These are phyloP conservation scores for Fistulina hepatica DNA, from an alignment of 1,284 basidiomycete species.

Conservation along the genomic window DNA sequence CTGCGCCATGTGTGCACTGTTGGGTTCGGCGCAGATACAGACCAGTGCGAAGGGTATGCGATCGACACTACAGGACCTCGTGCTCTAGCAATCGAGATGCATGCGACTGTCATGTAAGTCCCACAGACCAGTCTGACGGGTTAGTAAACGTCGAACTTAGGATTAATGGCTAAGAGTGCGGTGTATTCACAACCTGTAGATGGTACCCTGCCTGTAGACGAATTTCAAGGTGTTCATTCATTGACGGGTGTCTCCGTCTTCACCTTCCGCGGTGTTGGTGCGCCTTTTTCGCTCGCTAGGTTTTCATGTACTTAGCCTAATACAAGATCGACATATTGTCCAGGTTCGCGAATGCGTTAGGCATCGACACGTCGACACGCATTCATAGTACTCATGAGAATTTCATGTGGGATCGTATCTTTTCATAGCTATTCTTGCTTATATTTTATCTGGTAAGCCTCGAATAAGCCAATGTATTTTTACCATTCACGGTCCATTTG, in stretches of 20 bases:
- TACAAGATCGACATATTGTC: constrained; percentile 35
- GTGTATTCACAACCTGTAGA: constrained; percentile 10
- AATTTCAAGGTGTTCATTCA: constrained; percentile 30
- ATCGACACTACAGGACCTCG: constrained; percentile 27
- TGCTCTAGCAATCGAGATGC: constrained; percentile 20
- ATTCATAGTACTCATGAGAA: no score
- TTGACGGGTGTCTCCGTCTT: constrained; percentile 21
- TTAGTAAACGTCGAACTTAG: no score
- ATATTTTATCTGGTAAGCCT: no score
- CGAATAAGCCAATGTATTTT: no score
- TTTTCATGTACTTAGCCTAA: constrained; percentile 32
- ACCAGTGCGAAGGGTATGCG: constrained; percentile 28
- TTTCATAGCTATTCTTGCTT: no score
- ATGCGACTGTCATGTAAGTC: constrained; percentile 8
- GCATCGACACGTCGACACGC: neutral
- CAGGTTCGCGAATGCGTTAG: constrained; percentile 33
- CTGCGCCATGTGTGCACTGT: no score
- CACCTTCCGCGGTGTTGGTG: neutral
- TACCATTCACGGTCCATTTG: no score
- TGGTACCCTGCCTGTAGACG: constrained; percentile 24
- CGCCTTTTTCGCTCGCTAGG: constrained; percentile 16
- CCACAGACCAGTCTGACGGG: no score
- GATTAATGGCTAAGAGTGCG: neutral
- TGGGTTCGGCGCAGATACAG: constrained; percentile 31
- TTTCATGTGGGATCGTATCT: no score